Base-by-base conservation (phyloP, 176 grass and related monocot species). In the Urochloa ruziziensis region DNA sequence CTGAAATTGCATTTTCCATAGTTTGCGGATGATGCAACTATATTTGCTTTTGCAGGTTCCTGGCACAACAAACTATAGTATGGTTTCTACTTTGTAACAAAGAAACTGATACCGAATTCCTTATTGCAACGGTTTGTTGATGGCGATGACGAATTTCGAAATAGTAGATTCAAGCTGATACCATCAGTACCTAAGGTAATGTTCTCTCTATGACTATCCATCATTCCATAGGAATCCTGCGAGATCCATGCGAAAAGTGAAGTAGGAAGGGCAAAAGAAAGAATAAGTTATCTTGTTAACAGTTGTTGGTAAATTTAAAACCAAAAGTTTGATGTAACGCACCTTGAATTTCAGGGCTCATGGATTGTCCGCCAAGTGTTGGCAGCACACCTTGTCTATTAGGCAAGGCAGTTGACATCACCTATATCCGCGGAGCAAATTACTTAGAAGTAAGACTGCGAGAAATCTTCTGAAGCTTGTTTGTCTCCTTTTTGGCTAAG, bases 301-400 rank as follows among this genome's bases (percentile, higher is more conserved):
- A 62, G n/a, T 85, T 61, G n/a, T 49, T 67, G 60, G 49, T 48
- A 2, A 53, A 39, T 71, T 83, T 4, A 52, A 52, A 33, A 49
- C n/a, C n/a, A n/a, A n/a, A n/a, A 37, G 34, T 29, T 74, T 80
- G 74, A 89, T 23, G 34, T 75, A 40, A 79, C 13, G 43, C 62
- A 42, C 23, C 83, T 84, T 85, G 10, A 36, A 65, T 89, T 76
- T 62, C 83, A 98, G 96, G 96, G 96, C 10, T 93, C 96, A 81
- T 98, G 93, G 96, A 98, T 98, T 88, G 96, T 98, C 27, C 96
- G 93, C 39, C 93, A 98, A 93, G 93, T 86, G 96, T 98, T 88
- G 96, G 96, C 57, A 91, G 87, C 89, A 98, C 91, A 30, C 96
- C 96, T 53, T 98, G 96, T 95, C 75, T 98, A 29, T 77, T 98